Conservation (phyloP, 1,284 basidiomycete species). For the Somion occarium region DNA sequence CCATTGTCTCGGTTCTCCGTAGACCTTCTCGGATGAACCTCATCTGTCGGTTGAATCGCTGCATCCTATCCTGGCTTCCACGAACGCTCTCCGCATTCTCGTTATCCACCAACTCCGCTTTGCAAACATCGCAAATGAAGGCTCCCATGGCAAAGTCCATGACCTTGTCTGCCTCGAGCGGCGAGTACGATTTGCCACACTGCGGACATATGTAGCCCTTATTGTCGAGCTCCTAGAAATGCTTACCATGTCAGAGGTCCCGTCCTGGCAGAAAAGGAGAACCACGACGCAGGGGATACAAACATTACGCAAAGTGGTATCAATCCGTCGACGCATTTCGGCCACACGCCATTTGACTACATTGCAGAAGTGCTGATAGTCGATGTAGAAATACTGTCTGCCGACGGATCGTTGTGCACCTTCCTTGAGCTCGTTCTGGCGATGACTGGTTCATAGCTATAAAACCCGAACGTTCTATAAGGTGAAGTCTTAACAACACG, state of each 20-base stretch:
- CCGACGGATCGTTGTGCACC: slow-evolving; percentile 76
- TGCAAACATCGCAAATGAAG: slow-evolving; percentile 77
- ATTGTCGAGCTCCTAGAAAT: slow-evolving; percentile 81
- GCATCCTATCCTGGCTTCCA: slow-evolving; percentile 91
- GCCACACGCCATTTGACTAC: slow-evolving; percentile 97
- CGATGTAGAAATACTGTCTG: slow-evolving; percentile 93
- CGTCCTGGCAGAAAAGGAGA: background rate
- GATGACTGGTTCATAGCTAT: slow-evolving; percentile 46
- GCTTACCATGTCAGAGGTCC: background rate
- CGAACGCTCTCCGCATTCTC: slow-evolving; percentile 83
- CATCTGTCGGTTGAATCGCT: slow-evolving; percentile 91
- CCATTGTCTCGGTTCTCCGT: slow-evolving; percentile 86
- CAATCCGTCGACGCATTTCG: slow-evolving; percentile 90
- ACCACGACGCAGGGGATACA: slow-evolving; percentile 20
- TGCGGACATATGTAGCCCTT: slow-evolving; percentile 94
- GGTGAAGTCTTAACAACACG: slow-evolving; percentile 30
- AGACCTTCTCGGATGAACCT: slow-evolving; percentile 83
- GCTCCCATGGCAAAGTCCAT: slow-evolving; percentile 62
- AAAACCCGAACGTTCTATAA: slow-evolving; percentile 9
- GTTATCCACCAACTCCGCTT: slow-evolving; percentile 83
- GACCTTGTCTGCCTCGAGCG: slow-evolving; percentile 82
- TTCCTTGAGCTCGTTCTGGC: slow-evolving; percentile 83
- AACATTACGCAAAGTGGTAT: slow-evolving; percentile 82
- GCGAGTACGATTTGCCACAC: slow-evolving; percentile 82
- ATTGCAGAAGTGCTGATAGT: slow-evolving; percentile 94